These are phyloP conservation scores for Geotrichum histeridarum DNA, from an alignment of 1,139 yeast species.

Conservation along the genomic window DNA sequence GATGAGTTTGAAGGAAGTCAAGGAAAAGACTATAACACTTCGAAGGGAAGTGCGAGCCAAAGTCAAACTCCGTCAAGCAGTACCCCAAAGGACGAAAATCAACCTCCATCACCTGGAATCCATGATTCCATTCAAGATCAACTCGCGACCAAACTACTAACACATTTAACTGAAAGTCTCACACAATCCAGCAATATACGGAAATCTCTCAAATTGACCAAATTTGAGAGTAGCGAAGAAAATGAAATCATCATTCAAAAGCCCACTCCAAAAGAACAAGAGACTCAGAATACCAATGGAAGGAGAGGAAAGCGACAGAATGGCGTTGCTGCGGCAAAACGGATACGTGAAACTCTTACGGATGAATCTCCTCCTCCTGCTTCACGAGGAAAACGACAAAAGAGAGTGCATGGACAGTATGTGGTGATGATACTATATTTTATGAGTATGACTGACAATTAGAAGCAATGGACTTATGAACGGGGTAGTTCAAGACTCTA, in stretches of 20 bases:
- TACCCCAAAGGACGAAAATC: conserved; percentile 7
- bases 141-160: conserved; percentile 32
- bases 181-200: conserved; percentile 42
- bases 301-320: conserved; percentile 2
- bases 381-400: conserved; percentile 11
- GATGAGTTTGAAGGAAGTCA: conserved; percentile 20
- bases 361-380: conserved; percentile 7
- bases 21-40: not conserved
- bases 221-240: conserved; percentile 4
- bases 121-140: conserved; percentile 2
- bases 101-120: conserved; percentile 6
- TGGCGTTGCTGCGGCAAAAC: conserved; percentile 4
- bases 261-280: conserved; percentile 5
- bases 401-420: conserved; percentile 5
- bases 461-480: not conserved
- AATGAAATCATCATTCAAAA: not conserved
- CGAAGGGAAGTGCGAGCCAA: conserved; percentile 3
- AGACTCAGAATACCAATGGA: not conserved
- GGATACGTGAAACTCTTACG: conserved; percentile 5
- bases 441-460: not conserved
- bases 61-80: conserved; percentile 11
- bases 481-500: not conserved
- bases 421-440: not conserved
- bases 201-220: conserved; percentile 20
- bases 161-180: conserved; percentile 37